Conservation (phyloP, 2,329 filamentous ascomycete genomes). For the Lasiodiplodia hormozganensis region DNA sequence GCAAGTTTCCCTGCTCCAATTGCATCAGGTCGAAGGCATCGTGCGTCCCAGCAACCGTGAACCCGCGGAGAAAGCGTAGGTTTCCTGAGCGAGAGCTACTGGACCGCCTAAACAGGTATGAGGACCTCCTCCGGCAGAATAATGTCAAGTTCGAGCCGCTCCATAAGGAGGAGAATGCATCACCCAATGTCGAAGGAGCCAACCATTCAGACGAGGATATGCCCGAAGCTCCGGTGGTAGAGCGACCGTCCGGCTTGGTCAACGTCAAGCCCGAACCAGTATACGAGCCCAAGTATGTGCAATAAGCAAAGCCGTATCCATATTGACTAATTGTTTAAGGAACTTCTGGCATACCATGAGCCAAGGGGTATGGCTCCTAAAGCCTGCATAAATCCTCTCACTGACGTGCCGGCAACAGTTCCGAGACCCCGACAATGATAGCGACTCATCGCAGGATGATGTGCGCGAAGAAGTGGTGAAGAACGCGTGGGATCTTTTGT, state of each 20-base stretch:
- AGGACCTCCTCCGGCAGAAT: conserved; percentile 69
- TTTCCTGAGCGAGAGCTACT: conserved; percentile 75
- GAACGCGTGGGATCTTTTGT: conserved; percentile 55
- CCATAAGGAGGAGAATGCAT: conserved; percentile 41
- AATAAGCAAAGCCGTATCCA: conserved; percentile 2
- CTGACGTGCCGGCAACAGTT: conserved; percentile 38
- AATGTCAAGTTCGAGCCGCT: conserved; percentile 74
- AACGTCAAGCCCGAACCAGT: neutral
- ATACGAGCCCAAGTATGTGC: conserved; percentile 10
- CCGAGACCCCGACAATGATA: conserved; percentile 34
- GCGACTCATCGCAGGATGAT: conserved; percentile 37
- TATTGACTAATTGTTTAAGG: conserved; percentile 38
- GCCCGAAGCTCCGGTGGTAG: neutral
- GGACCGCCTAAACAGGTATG: conserved; percentile 73
- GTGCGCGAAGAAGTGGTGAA: conserved; percentile 49
- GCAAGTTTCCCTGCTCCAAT: conserved; percentile 73
- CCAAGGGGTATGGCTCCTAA: conserved; percentile 45
- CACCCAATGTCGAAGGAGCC: neutral
- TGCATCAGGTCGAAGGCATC: conserved; percentile 69
- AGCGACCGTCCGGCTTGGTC: neutral
- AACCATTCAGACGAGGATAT: neutral
- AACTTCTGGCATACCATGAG: conserved; percentile 57
- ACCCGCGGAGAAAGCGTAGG: conserved; percentile 64
- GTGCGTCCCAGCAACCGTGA: conserved; percentile 56
- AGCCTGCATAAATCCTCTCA: neutral